Conservation (phyloP, 331 rosid genomes). For the Rosa hybrid region DNA sequence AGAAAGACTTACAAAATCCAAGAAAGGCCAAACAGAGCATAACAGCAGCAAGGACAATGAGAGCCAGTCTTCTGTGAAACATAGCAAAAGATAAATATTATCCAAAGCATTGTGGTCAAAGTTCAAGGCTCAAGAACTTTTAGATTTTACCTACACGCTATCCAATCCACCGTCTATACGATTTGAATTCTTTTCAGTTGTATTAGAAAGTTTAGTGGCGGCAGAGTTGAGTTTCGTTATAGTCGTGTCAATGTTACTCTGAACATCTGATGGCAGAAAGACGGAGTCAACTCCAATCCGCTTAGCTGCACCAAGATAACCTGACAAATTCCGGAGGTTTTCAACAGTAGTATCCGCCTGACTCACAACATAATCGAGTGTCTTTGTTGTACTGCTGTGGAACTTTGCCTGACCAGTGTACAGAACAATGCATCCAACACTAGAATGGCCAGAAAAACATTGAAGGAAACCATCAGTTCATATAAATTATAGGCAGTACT, state of each 20-base stretch:
- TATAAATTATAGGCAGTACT: neutral
- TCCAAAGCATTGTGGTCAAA: neutral
- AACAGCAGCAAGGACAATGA: conserved; percentile 37
- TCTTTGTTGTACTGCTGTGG: conserved; percentile 31
- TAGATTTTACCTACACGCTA: conserved; percentile 33
- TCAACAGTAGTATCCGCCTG: conserved; percentile 36
- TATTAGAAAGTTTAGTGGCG: conserved; percentile 30
- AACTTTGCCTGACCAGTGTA: conserved; percentile 51
- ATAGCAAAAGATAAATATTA: conserved; percentile 16
- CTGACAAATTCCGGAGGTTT: conserved; percentile 35
- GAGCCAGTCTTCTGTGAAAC: conserved; percentile 42
- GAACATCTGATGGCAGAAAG: conserved; percentile 48
- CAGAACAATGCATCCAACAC: conserved; percentile 48
- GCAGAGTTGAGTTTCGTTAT: conserved; percentile 26
- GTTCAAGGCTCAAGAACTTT: neutral
- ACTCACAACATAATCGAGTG: conserved; percentile 26
- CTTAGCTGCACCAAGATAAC: conserved; percentile 54
- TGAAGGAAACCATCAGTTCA: conserved; percentile 2
- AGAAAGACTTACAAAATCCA: conserved; percentile 59
- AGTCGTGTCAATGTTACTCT: conserved; percentile 34
- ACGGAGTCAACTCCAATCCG: conserved; percentile 32
- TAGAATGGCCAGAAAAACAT: conserved; percentile 17
- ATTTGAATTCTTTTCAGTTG: conserved; percentile 23
- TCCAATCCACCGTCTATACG: conserved; percentile 26
- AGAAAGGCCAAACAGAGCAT: conserved; percentile 51